Conservation (phyloP, 352 stramenopile genomes). For the Globisporangium yorkense region DNA sequence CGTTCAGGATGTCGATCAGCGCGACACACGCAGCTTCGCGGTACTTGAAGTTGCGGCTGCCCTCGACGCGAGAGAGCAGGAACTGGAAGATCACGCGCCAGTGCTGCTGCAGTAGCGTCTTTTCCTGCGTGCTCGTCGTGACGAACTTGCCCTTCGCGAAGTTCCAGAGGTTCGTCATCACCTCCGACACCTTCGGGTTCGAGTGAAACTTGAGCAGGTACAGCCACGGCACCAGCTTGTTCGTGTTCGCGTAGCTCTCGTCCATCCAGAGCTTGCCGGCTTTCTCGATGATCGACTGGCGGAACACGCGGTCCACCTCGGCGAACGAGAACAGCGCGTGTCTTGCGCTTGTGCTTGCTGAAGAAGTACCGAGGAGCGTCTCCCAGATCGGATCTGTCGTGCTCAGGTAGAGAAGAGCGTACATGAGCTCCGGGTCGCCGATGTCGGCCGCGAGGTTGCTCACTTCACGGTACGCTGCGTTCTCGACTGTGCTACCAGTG, state of each 20-base stretch:
- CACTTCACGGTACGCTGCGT: slow-evolving; percentile 78
- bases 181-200: slow-evolving; percentile 51
- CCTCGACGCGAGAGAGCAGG: slow-evolving; percentile 47
- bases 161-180: slow-evolving; percentile 70
- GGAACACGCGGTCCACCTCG: slow-evolving; percentile 36
- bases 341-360: not conserved
- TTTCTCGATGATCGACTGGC: slow-evolving; percentile 37
- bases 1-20: slow-evolving; percentile 60
- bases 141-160: slow-evolving; percentile 40
- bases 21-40: slow-evolving; percentile 62
- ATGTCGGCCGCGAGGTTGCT: slow-evolving; percentile 79
- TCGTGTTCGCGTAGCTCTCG: slow-evolving; percentile 39
- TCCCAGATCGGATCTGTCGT: slow-evolving; percentile 69
- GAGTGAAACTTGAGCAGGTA: slow-evolving; percentile 76
- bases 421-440: slow-evolving; percentile 77
- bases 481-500: slow-evolving; percentile 40
- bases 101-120: slow-evolving; percentile 43
- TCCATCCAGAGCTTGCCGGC: slow-evolving; percentile 54
- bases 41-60: slow-evolving; percentile 77
- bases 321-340: slow-evolving; percentile 39
- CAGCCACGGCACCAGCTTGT: slow-evolving; percentile 64
- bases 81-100: slow-evolving; percentile 54
- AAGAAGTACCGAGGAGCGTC: slow-evolving; percentile 15
- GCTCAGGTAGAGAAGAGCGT: slow-evolving; percentile 74
- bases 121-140: slow-evolving; percentile 28